Conservation (phyloP, 2,329 filamentous ascomycete genomes). For the Colletotrichum musae region DNA sequence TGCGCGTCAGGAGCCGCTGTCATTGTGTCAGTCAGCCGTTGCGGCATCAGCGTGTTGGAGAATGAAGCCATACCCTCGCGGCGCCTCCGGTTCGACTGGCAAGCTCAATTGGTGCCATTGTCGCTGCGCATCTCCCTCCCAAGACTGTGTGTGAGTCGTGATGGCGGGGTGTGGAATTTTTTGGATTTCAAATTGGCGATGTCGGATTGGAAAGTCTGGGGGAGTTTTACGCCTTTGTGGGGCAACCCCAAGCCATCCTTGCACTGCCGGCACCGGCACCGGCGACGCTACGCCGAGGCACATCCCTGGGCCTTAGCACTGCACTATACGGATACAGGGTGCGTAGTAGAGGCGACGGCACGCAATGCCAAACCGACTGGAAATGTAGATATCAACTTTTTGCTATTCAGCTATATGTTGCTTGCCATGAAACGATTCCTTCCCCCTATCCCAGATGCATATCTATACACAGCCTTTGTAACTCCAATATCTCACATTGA, state of each 20-base stretch:
- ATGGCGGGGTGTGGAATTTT: constrained; percentile 41
- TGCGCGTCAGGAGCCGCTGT: constrained; percentile 54
- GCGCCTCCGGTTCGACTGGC: constrained; percentile 63
- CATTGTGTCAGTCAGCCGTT: constrained; percentile 29
- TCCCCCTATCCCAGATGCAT: constrained; percentile 22
- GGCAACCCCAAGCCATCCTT: constrained; percentile 29
- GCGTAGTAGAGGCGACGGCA: neutral
- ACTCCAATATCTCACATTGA: constrained; percentile 30
- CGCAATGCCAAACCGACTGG: neutral
- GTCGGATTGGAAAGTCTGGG: constrained; percentile 43
- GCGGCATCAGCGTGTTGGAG: neutral
- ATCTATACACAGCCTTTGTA: constrained; percentile 35
- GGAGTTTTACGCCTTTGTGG: constrained; percentile 34
- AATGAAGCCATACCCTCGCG: constrained; percentile 56
- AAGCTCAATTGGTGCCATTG: constrained; percentile 67
- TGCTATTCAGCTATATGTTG: neutral
- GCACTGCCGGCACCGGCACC: constrained; percentile 37
- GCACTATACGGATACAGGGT: no score
- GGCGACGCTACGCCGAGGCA: constrained; percentile 28
- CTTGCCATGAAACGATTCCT: constrained; percentile 25
- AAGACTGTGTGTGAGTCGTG: constrained; percentile 34
- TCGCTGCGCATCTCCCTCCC: constrained; percentile 42
- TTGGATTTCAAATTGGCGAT: constrained; percentile 43
- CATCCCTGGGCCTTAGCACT: constrained; percentile 10
- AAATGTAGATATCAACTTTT: neutral